These are phyloP conservation scores for Citropsis articulata DNA, from an alignment of 345 rosid species.

Conservation along the genomic window DNA sequence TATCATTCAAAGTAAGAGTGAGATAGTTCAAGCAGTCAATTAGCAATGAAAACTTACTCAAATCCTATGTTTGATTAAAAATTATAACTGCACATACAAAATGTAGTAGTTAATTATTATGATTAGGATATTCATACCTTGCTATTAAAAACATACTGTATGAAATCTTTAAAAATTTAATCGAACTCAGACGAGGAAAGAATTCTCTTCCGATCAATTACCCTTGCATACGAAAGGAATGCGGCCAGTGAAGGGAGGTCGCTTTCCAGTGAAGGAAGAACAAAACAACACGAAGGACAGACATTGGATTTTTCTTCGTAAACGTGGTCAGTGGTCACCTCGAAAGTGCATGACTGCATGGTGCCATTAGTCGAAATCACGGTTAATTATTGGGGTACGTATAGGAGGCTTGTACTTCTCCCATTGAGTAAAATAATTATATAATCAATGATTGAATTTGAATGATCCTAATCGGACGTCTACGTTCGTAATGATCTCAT, in stretches of 20 bases:
- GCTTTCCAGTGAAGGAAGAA: neutral
- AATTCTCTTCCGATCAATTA: neutral
- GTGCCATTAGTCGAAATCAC: neutral
- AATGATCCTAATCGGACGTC: neutral
- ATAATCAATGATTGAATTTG: neutral
- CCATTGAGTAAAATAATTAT: neutral
- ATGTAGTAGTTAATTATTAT: neutral
- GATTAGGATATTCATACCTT: too few species aligned
- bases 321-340: neutral
- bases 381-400: neutral
- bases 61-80: too few species aligned
- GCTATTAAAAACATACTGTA: rapidly evolving
- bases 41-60: neutral
- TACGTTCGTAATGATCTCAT: neutral
- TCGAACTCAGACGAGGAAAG: too few species aligned
- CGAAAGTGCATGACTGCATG: neutral
- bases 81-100: neutral
- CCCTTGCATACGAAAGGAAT: neutral
- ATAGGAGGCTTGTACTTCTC: neutral
- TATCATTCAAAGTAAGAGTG: too few species aligned
- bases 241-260: neutral
- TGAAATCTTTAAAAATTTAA: too few species aligned
- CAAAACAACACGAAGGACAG: neutral
- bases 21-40: too few species aligned
- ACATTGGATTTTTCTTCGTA: neutral